Evolutionary conservation across 2,329 filamentous ascomycete species (phyloP).

Genomic region (Ploettnerulaceae sp.): DNA sequence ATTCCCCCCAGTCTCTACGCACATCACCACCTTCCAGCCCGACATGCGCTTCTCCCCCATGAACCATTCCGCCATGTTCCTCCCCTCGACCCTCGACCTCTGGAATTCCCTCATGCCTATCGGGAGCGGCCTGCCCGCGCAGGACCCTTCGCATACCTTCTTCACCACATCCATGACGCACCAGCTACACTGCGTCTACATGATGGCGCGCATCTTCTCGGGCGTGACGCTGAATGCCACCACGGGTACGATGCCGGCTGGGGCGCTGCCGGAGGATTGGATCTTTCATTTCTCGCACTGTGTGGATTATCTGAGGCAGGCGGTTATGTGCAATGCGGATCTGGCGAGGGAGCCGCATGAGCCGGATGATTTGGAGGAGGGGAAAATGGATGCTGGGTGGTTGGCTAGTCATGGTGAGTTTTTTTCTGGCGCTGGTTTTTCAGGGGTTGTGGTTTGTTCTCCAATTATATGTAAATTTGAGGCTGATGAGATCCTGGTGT

Average conservation of each 20-base stretch:
- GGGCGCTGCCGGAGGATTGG: background rate
- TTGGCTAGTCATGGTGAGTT: slow-evolving; percentile 1
- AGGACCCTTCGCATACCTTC: background rate
- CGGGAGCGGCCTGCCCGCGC: background rate
- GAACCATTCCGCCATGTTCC: background rate
- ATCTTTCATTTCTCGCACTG: slow-evolving; percentile 4
- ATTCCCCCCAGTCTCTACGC: background rate
- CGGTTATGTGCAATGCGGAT: slow-evolving; percentile 1
- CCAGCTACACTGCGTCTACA: slow-evolving; percentile 5
- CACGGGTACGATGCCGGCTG: background rate
- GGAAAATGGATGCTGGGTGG: slow-evolving; percentile 1
- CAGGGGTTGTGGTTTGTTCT: background rate
- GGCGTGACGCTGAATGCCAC: background rate
- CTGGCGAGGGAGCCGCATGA: background rate
- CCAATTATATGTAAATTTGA: too few relatives aligned
- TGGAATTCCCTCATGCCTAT: slow-evolving; percentile 1
- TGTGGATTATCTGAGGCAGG: slow-evolving; percentile 5
- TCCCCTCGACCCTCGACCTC: background rate
- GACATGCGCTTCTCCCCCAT: background rate
- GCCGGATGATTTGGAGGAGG: slow-evolving; percentile 4
- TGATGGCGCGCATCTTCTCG: slow-evolving; percentile 3
- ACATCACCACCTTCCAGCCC: background rate
- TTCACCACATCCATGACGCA: slow-evolving; percentile 1
- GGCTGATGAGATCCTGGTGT: background rate
- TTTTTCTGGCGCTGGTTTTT: background rate